Conservation (phyloP, 2,329 filamentous ascomycete species). For the Leptodontidium sp. region DNA sequence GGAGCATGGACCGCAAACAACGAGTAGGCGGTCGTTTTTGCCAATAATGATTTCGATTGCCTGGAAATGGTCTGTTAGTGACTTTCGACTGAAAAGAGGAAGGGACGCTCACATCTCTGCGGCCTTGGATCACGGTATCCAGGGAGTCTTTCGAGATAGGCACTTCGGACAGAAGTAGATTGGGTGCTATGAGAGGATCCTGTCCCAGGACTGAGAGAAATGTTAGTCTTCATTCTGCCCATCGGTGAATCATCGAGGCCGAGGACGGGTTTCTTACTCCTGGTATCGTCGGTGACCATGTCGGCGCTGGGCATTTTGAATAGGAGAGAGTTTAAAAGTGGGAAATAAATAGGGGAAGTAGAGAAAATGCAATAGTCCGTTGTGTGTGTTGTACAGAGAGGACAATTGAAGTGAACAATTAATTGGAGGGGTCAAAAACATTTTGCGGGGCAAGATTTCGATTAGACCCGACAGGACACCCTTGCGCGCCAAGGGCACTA, state of each 20-base stretch:
- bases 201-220: conserved; percentile 81
- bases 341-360: background rate
- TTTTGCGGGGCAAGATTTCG: background rate
- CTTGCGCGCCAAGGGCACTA: background rate
- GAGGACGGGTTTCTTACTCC: conserved; percentile 50
- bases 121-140: conserved; percentile 75
- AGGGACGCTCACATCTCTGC: conserved; percentile 56
- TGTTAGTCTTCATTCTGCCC: conserved; percentile 31
- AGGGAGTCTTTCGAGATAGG: conserved; percentile 71
- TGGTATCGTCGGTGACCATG: conserved; percentile 58
- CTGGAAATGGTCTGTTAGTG: conserved; percentile 21
- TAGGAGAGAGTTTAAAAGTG: background rate
- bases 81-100: background rate
- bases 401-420: background rate
- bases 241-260: conserved; percentile 33
- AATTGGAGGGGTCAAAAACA: conserved; percentile 9
- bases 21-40: conserved; percentile 79
- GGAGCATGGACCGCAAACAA: conserved; percentile 94
- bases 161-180: conserved; percentile 86
- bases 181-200: conserved; percentile 90
- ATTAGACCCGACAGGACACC: background rate
- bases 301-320: conserved; percentile 44
- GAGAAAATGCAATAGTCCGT: background rate
- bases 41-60: conserved; percentile 52
- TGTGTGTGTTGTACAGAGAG: background rate